A percentile compares a stretch with the other conserved stretches of the same genome.
phyloP scores from a whole-genome alignment of 805 yeast genomes.

The Citeromyces matritensis region DNA sequence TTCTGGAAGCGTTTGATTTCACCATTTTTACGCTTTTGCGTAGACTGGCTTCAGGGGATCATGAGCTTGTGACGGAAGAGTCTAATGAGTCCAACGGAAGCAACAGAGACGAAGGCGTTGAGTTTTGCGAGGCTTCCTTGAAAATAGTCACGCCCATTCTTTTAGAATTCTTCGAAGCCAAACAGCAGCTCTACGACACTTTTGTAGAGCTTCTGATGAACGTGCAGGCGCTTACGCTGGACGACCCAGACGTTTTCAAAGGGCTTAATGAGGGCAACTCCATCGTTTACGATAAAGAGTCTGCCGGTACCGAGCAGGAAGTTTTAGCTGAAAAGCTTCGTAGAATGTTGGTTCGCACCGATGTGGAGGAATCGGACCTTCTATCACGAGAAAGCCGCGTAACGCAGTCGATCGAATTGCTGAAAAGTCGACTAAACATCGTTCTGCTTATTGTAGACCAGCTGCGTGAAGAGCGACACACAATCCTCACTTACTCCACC shows the following conservation, averaged over 20 bases:
- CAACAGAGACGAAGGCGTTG: conserved; percentile 6
- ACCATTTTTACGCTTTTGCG: conserved; percentile 26
- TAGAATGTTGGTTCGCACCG: conserved; percentile 19
- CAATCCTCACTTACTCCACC: conserved; percentile 57
- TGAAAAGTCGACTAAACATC: conserved; percentile 17
- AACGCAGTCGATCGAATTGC: conserved; percentile 15
- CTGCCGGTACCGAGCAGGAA: conserved; percentile 25
- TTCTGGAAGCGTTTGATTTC: conserved; percentile 47
- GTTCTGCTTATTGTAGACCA: conserved; percentile 30
- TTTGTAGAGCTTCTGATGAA: conserved; percentile 46
- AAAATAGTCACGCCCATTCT: conserved; percentile 25
- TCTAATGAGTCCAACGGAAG: background rate
- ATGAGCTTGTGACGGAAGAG: conserved; percentile 2
- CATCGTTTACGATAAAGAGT: conserved; percentile 21
- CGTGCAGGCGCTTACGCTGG: conserved; percentile 53
- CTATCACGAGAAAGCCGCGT: conserved; percentile 20
- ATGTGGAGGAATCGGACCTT: conserved; percentile 13
- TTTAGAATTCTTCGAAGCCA: conserved; percentile 60
- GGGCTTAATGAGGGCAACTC: conserved; percentile 45
- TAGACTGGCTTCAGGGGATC: conserved; percentile 6
- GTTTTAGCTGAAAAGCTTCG: conserved; percentile 32
- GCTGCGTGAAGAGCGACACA: conserved; percentile 56
- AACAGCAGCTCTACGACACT: conserved; percentile 56
- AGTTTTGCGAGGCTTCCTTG: conserved; percentile 17
- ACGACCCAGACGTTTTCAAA: conserved; percentile 62